Base-by-base conservation (phyloP, 306 rosid species). In the Medicago lupulina region DNA sequence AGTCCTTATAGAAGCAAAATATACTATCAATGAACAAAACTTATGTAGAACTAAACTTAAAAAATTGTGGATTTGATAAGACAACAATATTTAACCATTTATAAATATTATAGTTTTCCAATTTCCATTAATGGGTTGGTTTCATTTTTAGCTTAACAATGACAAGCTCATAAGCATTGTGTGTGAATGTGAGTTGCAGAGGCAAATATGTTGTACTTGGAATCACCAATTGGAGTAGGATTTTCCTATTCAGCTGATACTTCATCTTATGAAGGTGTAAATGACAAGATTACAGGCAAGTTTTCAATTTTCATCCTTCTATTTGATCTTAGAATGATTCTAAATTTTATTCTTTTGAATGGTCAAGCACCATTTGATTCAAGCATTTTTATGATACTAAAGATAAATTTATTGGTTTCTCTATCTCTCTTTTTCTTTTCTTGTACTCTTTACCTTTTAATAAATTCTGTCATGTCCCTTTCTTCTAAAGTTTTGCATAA, bases 171-270 rank as follows among this genome's bases (percentile, higher is more conserved):
- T n/a, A n/a, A n/a, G n/a, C n/a, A n/a, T n/a, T n/a, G n/a, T n/a
- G n/a, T n/a, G n/a, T n/a, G n/a, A 28, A 2, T 18, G 41, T 76
- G 78, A 50, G 8, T 61, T 78, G 41, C 82, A 90, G 96, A 86
- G 39, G 96, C 96, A 53, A 90, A 88, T 79, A 85, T 88, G 77
- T 67, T 90, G 78, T 90, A 90, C 63, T 67, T 90, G 80, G 96
- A 90, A 85, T 75, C 96, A 41, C 96, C 96, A 68, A 78, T 85
- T 69, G 92, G 92, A 60, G 96, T 90, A 53, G 96, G 96, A 3
- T 90, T 88, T 80, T 88, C 92, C 65, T 88, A 86, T 78, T 84
- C 96, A 51, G 75, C 39, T 28, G 73, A 77, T 7, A 76, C 79
- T 74, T 85, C 96, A 47, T 79, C 88, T 70, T 83, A 79, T 80